These are phyloP conservation scores for Ambrosia trifida DNA, from an alignment of 129 eudicot species.

Conservation along the genomic window DNA sequence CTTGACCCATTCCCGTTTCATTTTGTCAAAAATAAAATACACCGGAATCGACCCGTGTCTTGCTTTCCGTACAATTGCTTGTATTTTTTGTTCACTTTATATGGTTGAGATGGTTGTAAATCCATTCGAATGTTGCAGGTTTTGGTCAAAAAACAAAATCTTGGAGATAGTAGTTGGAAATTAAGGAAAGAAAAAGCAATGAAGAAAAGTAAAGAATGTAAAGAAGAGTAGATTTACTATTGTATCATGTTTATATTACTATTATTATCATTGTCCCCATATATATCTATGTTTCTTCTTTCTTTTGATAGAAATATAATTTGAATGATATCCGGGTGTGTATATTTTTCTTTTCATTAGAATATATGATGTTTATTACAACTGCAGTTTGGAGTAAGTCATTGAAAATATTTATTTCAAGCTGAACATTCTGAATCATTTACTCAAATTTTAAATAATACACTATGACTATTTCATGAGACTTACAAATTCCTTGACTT, in stretches of 20 bases:
- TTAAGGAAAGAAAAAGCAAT: constrained; percentile 23
- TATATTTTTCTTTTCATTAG: constrained; percentile 8
- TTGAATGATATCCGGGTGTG: constrained; percentile 34
- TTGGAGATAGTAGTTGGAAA: constrained; percentile 29
- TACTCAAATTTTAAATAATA: no score
- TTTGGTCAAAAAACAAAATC: constrained; percentile 30
- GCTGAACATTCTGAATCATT: no score
- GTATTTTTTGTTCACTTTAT: no score
- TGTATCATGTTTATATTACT: constrained; percentile 48
- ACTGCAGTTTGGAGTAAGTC: no score
- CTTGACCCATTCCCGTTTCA: neutral
- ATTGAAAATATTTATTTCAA: no score
- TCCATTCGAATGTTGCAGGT: constrained; percentile 30
- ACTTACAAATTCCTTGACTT: no score
- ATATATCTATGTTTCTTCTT: constrained; percentile 29
- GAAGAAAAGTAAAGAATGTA: constrained; percentile 31
- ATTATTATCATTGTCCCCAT: constrained; percentile 32
- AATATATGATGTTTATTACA: neutral
- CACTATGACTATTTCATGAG: no score
- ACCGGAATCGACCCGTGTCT: neutral
- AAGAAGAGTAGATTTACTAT: constrained; percentile 52
- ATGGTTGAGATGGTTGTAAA: no score
- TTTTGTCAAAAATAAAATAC: no score
- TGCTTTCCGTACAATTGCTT: no score
- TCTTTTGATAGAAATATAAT: constrained; percentile 34